phyloP scores from a whole-genome alignment of 1,139 yeast genomes.

The Pichia sp. region DNA sequence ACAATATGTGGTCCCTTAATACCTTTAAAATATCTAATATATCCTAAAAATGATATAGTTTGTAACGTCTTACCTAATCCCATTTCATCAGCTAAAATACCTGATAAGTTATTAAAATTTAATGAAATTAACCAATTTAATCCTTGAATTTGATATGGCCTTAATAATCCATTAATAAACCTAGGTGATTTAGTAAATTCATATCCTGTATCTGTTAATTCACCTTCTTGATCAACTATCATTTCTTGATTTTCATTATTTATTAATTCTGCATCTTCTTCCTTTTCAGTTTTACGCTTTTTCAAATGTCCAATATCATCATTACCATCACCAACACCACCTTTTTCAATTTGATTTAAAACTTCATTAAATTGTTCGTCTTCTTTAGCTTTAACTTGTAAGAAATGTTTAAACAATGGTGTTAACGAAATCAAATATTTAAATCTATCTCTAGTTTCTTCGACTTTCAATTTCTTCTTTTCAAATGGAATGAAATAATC shows the following conservation, averaged over 20 bases:
- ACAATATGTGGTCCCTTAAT: constrained; percentile 69
- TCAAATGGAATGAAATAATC: constrained; percentile 44
- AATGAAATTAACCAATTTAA: constrained; percentile 84
- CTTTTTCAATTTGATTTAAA: constrained; percentile 37
- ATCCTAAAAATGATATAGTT: constrained; percentile 78
- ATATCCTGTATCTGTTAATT: constrained; percentile 44
- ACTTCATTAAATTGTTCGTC: constrained; percentile 52
- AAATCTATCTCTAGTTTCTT: constrained; percentile 55
- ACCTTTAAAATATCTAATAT: constrained; percentile 52
- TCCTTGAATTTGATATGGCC: constrained; percentile 90
- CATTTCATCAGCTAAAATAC: constrained; percentile 97
- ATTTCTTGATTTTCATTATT: constrained; percentile 30
- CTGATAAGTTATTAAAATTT: constrained; percentile 78
- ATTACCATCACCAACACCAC: background rate
- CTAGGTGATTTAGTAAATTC: constrained; percentile 64
- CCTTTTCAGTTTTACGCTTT: constrained; percentile 42
- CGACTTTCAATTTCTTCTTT: constrained; percentile 44
- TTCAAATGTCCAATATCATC: constrained; percentile 5
- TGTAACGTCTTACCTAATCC: constrained; percentile 95
- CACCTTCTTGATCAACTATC: constrained; percentile 34
- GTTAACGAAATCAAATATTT: constrained; percentile 62
- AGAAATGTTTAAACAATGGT: constrained; percentile 61
- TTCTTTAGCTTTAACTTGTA: constrained; percentile 57
- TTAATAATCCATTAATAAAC: constrained; percentile 54
- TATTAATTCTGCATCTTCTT: constrained; percentile 43